Evolutionary conservation across 2,329 filamentous ascomycete species (phyloP).

Genomic region (Exophiala calicioides): DNA sequence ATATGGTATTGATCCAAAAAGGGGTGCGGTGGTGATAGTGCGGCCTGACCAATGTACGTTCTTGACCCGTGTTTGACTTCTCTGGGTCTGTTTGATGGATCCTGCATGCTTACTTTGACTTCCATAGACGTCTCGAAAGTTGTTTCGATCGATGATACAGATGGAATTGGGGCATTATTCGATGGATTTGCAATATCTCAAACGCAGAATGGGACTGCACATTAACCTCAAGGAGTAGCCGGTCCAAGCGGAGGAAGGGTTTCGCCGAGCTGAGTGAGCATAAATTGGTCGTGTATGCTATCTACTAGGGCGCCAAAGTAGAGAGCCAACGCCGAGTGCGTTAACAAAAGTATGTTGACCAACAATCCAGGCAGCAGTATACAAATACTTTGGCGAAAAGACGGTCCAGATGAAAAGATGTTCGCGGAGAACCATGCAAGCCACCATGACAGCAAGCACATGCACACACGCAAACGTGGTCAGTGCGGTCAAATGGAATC

Average conservation of each 20-base stretch:
- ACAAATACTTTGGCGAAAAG: constrained; percentile 95
- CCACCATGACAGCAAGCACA: constrained; percentile 76
- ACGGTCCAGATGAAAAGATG: constrained; percentile 99
- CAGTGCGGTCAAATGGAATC: constrained; percentile 61
- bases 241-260: too few relatives aligned
- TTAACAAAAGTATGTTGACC: constrained; percentile 79
- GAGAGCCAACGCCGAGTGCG: constrained; percentile 53
- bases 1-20: constrained; percentile 53
- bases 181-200: constrained; percentile 33
- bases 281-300: not conserved
- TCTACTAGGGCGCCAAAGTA: constrained; percentile 11
- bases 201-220: constrained; percentile 8
- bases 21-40: constrained; percentile 55
- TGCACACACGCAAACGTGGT: constrained; percentile 64
- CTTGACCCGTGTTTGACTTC: too few relatives aligned
- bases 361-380: constrained; percentile 83
- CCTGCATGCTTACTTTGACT: constrained; percentile 6
- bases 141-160: constrained; percentile 36
- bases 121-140: constrained; percentile 44
- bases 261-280: too few relatives aligned
- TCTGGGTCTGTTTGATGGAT: not conserved
- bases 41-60: constrained; percentile 64
- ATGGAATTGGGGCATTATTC: constrained; percentile 40
- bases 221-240: too few relatives aligned
- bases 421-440: constrained; percentile 78